A percentile compares a stretch with the other conserved stretches of the same genome.
phyloP scores from a whole-genome alignment of 306 rosid species.

The Elaeagnus macrophylla region DNA sequence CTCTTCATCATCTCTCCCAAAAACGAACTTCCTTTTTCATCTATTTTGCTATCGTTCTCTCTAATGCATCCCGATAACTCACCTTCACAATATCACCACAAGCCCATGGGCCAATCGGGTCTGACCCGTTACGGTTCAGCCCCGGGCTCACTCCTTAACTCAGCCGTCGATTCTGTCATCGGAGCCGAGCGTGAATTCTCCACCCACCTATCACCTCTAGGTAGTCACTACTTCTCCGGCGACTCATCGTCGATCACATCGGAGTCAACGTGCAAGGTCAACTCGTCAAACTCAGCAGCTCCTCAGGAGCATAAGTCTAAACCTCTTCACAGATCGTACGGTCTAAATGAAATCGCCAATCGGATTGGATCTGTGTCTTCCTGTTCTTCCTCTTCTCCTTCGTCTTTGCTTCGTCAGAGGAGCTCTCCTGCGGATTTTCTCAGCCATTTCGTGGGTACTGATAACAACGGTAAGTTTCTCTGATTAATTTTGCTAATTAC shows the following conservation, averaged over 20 bases:
- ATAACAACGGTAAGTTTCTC: slow-evolving; percentile 28
- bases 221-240: neutral
- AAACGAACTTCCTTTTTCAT: neutral
- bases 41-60: neutral
- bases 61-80: neutral
- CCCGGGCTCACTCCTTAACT: neutral
- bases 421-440: slow-evolving; percentile 92
- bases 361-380: slow-evolving; percentile 30
- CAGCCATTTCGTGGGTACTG: slow-evolving; percentile 34
- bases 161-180: neutral
- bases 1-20: neutral
- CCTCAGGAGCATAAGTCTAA: neutral
- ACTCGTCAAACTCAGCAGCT: slow-evolving; percentile 4
- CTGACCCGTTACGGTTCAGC: neutral
- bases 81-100: neutral
- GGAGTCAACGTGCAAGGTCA: slow-evolving; percentile 24
- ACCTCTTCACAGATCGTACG: slow-evolving; percentile 33
- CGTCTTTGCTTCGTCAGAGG: slow-evolving; percentile 64
- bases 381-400: slow-evolving; percentile 23
- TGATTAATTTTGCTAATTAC: neutral
- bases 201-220: neutral
- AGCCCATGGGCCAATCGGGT: neutral
- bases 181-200: neutral
- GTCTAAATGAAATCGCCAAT: slow-evolving; percentile 21
- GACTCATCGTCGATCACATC: neutral